These are phyloP conservation scores for Stachybotrys chlorohalonatus DNA, from an alignment of 2,329 filamentous ascomycete genomes.

Conservation along the genomic window DNA sequence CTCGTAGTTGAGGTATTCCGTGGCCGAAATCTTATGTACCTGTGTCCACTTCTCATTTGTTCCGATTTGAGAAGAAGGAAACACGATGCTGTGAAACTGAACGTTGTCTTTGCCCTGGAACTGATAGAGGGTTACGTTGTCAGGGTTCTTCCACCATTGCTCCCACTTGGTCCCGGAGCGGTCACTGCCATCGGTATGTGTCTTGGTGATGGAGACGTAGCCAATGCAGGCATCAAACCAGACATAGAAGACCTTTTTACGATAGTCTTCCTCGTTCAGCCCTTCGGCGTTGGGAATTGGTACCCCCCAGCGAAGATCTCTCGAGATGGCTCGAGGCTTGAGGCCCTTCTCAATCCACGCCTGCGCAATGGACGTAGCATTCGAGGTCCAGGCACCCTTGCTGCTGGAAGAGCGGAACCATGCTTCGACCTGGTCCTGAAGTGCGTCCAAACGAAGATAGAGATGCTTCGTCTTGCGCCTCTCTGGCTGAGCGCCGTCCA, in stretches of 20 bases:
- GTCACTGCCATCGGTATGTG: conserved; percentile 57
- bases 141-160: conserved; percentile 87
- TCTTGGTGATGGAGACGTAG: conserved; percentile 90
- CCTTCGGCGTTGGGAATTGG: conserved; percentile 39
- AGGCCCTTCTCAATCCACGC: conserved; percentile 79
- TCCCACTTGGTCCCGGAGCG: conserved; percentile 62
- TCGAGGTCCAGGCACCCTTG: conserved; percentile 68
- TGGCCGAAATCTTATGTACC: conserved; percentile 80
- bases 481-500: conserved; percentile 75
- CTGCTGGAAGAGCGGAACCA: conserved; percentile 70
- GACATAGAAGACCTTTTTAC: conserved; percentile 74
- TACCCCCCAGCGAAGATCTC: conserved; percentile 86
- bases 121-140: conserved; percentile 82
- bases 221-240: conserved; percentile 92
- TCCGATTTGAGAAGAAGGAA: conserved; percentile 79
- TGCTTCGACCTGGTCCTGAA: conserved; percentile 65
- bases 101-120: conserved; percentile 78
- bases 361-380: conserved; percentile 67
- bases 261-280: conserved; percentile 44
- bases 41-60: conserved; percentile 82
- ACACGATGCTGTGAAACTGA: conserved; percentile 66
- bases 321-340: conserved; percentile 78
- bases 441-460: conserved; percentile 76
- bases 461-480: conserved; percentile 81
- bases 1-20: conserved; percentile 81